Percentiles rank a stretch among this genome's conserved stretches.
Conservation (phyloP, 1,284 basidiomycete species). For the Trichosporon sp. region DNA sequence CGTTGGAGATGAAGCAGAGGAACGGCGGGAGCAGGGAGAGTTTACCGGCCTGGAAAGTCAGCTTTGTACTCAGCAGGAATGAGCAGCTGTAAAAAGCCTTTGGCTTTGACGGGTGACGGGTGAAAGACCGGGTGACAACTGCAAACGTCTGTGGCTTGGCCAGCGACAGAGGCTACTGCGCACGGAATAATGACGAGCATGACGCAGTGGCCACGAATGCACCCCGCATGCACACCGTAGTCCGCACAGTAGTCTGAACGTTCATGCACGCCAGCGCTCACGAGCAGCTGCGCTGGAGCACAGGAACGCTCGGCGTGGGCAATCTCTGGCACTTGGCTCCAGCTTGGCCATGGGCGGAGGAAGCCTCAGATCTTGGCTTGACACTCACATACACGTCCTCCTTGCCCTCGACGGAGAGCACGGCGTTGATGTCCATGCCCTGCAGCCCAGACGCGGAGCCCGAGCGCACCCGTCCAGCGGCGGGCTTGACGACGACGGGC, state of each 20-base stretch:
- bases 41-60: slow-evolving; percentile 68
- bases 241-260: background rate
- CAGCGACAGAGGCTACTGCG: background rate
- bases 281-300: background rate
- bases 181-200: background rate
- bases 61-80: background rate
- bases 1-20: slow-evolving; percentile 84
- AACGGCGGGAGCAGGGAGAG: slow-evolving; percentile 85
- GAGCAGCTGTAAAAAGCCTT: background rate
- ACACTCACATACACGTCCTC: slow-evolving; percentile 87
- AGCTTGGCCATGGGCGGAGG: background rate
- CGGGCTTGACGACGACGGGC: slow-evolving; percentile 33
- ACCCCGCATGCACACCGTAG: background rate
- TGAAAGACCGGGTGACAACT: background rate
- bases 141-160: background rate
- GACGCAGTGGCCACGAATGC: background rate
- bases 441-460: slow-evolving; percentile 25
- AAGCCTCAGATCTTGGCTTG: background rate
- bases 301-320: background rate
- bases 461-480: slow-evolving; percentile 5
- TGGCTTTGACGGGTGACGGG: background rate
- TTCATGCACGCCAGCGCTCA: background rate
- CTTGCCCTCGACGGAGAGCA: slow-evolving; percentile 74
- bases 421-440: slow-evolving; percentile 84
- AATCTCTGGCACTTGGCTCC: background rate